A percentile compares a stretch with the other conserved stretches of the same genome.
Evolutionary conservation across 2,329 filamentous ascomycete genomes (phyloP).

Genomic region (Aspergillus tubingensis): DNA sequence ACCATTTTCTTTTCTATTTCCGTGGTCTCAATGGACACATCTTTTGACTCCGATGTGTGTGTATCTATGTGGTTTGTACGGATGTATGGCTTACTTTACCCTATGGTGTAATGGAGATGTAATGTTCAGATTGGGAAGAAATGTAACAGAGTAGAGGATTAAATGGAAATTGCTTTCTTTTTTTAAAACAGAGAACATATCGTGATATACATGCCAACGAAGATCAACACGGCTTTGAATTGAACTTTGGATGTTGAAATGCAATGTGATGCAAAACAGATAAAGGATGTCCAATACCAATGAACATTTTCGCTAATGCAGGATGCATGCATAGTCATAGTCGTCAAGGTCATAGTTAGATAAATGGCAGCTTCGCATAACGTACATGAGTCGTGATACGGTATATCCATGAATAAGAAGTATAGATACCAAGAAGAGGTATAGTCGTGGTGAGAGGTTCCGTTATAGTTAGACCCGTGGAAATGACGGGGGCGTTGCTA

Average conservation of each 20-base stretch:
- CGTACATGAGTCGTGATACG: not conserved
- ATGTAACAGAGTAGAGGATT: not conserved
- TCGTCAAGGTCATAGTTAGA: constrained; percentile 1
- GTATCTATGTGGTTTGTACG: not conserved
- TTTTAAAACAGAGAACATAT: not conserved
- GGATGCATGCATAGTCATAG: not conserved
- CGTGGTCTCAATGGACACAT: not conserved
- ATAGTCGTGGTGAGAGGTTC: not conserved
- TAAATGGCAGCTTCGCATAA: not conserved
- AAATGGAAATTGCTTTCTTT: not conserved
- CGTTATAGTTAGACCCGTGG: not conserved
- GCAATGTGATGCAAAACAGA: not conserved
- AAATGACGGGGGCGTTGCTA: constrained; percentile 8
- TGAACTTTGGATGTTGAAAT: no score
- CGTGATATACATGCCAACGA: not conserved
- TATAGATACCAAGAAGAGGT: not conserved
- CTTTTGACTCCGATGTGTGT: not conserved
- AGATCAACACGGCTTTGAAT: no score
- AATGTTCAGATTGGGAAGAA: not conserved
- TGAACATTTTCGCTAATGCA: not conserved
- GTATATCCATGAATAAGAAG: not conserved
- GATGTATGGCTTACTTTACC: not conserved
- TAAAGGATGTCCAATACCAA: not conserved
- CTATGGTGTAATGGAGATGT: not conserved
- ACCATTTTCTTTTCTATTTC: not conserved